Evolutionary conservation across 495 filamentous ascomycete species (phyloP).

Genomic region (Neurospora cerealis): DNA sequence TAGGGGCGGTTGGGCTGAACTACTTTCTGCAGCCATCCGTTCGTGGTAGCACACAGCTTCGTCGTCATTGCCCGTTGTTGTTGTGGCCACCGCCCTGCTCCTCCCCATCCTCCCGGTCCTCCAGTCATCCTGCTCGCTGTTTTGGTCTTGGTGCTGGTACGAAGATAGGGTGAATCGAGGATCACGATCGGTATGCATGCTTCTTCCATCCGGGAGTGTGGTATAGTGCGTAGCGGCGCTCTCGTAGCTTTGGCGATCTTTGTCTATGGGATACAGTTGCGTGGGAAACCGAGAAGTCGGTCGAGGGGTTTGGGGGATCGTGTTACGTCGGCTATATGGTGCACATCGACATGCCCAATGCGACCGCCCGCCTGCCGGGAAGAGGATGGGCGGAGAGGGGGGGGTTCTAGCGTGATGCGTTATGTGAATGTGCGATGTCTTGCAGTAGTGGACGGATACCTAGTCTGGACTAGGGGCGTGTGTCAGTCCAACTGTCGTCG

Average conservation of each 20-base stretch:
- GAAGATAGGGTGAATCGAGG: background rate
- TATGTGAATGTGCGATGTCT: background rate
- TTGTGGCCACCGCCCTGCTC: background rate
- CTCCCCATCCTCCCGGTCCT: background rate
- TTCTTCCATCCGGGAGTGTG: background rate
- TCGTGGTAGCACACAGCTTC: background rate
- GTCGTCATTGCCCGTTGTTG: background rate
- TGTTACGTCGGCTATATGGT: background rate
- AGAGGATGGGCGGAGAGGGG: background rate
- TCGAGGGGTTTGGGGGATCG: background rate
- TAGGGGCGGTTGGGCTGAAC: background rate
- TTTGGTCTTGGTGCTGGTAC: background rate
- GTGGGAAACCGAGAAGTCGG: background rate
- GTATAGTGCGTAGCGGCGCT: background rate
- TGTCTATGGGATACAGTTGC: background rate
- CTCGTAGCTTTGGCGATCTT: background rate
- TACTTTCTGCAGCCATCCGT: background rate
- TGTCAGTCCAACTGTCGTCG: background rate
- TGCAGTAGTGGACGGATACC: background rate
- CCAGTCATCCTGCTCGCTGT: background rate
- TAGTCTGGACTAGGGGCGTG: background rate
- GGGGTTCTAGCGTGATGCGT: background rate
- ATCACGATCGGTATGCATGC: background rate
- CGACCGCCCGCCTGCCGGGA: background rate
- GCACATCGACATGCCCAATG: background rate